These are phyloP conservation scores for Penicillium nordicum DNA, from an alignment of 2,329 filamentous ascomycete genomes.

Conservation along the genomic window DNA sequence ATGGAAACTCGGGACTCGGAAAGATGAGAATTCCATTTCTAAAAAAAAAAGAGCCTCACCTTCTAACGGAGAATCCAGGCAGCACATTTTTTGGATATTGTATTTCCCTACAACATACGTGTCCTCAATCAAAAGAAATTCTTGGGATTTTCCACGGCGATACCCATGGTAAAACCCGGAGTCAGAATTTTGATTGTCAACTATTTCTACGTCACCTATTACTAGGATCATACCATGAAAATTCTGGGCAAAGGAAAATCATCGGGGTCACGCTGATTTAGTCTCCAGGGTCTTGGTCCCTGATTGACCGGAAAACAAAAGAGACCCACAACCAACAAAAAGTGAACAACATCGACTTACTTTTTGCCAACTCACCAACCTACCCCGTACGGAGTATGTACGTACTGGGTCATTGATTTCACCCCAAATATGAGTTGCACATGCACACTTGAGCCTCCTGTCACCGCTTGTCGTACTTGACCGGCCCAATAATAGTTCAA, in stretches of 20 bases:
- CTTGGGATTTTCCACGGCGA: background rate
- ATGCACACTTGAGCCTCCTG: slow-evolving; percentile 2
- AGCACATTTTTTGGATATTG: background rate
- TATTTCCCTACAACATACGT: background rate
- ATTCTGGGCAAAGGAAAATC: background rate
- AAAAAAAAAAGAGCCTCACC: slow-evolving; percentile 7
- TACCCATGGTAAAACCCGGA: background rate
- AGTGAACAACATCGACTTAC: background rate
- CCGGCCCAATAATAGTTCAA: background rate
- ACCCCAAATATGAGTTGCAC: slow-evolving; percentile 1
- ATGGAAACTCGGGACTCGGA: slow-evolving; percentile 7
- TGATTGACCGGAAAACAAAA: background rate
- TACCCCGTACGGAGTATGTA: background rate
- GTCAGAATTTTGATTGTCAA: background rate
- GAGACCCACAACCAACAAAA: background rate
- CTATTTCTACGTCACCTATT: background rate
- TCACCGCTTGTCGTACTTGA: background rate
- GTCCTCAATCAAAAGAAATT: background rate
- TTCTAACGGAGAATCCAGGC: background rate
- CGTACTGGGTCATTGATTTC: background rate
- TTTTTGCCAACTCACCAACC: background rate
- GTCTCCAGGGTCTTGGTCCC: background rate
- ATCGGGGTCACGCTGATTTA: background rate
- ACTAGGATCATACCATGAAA: slow-evolving; percentile 1
- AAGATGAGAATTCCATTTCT: background rate